Evolutionary conservation across 768 basidiomycete species (phyloP).

Genomic region (Suillus decipiens): DNA sequence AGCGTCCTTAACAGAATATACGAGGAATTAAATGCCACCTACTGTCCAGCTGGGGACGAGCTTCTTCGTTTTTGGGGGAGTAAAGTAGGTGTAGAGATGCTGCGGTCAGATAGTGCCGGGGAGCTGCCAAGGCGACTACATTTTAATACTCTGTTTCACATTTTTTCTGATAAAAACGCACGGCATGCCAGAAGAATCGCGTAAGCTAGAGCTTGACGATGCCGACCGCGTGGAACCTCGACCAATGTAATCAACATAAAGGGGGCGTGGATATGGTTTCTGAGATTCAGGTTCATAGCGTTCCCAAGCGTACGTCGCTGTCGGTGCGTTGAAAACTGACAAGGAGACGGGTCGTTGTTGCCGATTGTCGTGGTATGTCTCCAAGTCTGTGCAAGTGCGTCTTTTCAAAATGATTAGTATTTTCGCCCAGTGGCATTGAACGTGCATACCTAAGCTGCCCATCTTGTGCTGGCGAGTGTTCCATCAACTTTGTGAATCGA

Average conservation of each 20-base stretch:
- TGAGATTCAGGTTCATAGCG: conserved; percentile 45
- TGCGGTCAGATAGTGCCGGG: conserved; percentile 29
- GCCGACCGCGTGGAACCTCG: conserved; percentile 34
- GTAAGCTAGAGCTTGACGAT: conserved; percentile 32
- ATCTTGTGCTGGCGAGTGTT: conserved; percentile 21
- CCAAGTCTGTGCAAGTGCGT: conserved; percentile 25
- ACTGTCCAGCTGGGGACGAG: conserved; percentile 32
- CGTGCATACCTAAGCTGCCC: conserved; percentile 26
- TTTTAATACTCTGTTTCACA: conserved; percentile 17
- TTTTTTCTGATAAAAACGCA: conserved; percentile 25
- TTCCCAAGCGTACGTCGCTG: conserved; percentile 51
- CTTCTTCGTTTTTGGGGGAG: conserved; percentile 36
- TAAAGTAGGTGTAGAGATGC: conserved; percentile 30
- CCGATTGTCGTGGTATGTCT: conserved; percentile 24
- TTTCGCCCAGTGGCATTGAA: conserved; percentile 11
- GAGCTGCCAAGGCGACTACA: conserved; percentile 24
- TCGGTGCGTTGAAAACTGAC: conserved; percentile 44
- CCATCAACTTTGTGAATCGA: conserved; percentile 31
- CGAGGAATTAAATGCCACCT: conserved; percentile 14
- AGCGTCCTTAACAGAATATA: neutral
- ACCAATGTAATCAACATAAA: conserved; percentile 40
- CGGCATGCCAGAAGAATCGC: conserved; percentile 32
- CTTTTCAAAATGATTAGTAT: conserved; percentile 24
- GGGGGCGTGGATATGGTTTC: conserved; percentile 40
- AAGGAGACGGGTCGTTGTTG: conserved; percentile 37